Evolutionary conservation across 2,329 filamentous ascomycete species (phyloP), one percentile per base, ranked within the genome.

Genomic region (Talaromyces pinophilus): DNA sequence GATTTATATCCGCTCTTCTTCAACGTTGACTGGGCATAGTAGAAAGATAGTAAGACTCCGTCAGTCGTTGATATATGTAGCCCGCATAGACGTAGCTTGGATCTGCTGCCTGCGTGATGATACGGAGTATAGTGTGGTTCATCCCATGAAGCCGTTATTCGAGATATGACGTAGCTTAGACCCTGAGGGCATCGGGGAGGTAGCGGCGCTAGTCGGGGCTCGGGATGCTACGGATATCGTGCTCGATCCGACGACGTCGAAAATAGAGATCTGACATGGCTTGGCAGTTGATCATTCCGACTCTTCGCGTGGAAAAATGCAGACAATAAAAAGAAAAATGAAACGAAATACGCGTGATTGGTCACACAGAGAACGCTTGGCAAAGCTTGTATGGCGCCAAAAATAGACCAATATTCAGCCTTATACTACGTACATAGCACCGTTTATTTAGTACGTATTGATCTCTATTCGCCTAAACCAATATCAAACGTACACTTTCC

Each of bases 311-410:
- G 33, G 33, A 2, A 33, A 33, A 30, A 33, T 54, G 50, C 15
- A 17, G 6, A 30, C 2, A 30, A 52, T 5, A n/a, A 28, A 52
- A 30, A 3, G 13, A 22, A 22, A 57, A 57, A 57, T 38, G 10
- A 13, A 55, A 38, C 1, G 5, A 30, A 52, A 19, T n/a, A 17
- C 11, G n/a, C 33, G 2, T 57, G 11, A 57, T 38, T 40, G 54
- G 33, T 22, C 11, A 7, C 11, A 38, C 54, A 3, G 4, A 13
- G 30, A 57, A 57, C 25, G 33, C 61, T 63, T 63, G 61, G 61
- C 61, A 42, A 63, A 55, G 61, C 61, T 63, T 63, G 48, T 63
- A 10, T 44, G 61, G 10, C 42, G 11, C 11, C 28, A 44, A 15
- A 30, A 28, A 44, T 60, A 59, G 44, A 22, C 25, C 25, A 30